These are phyloP conservation scores for Starmerella riodocensis DNA, from an alignment of 805 yeast genomes.

Conservation along the genomic window DNA sequence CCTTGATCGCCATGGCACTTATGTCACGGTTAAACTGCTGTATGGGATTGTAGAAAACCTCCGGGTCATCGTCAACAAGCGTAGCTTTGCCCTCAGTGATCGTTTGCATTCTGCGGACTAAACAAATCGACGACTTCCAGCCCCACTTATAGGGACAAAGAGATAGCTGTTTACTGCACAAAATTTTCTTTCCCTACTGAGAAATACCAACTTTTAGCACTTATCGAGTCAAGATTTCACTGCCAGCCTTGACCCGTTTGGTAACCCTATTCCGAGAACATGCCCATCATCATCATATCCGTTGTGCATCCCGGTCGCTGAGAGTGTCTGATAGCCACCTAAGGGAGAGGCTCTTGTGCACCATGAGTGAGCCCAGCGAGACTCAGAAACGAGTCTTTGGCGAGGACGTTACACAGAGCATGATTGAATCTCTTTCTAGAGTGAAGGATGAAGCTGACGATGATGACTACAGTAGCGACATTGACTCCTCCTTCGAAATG, in stretches of 20 bases:
- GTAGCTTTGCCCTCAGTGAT: constrained; percentile 69
- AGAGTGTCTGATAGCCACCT: no score
- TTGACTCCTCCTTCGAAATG: constrained; percentile 16
- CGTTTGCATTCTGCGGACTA: constrained; percentile 9
- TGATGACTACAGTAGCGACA: constrained; percentile 8
- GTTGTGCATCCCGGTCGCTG: no score
- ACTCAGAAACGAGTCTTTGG: constrained; percentile 2
- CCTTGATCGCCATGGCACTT: constrained; percentile 69
- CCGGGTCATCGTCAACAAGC: constrained; percentile 67
- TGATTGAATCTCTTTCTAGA: neutral
- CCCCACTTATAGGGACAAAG: neutral
- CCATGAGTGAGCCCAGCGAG: neutral
- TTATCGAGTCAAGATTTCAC: no score
- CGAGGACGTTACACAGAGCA: constrained; percentile 1
- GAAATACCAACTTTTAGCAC: no score
- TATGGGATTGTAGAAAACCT: constrained; percentile 89
- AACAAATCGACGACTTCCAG: neutral
- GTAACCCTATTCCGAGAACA: no score
- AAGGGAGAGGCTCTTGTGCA: no score
- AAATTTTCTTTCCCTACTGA: no score
- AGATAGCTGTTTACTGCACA: no score
- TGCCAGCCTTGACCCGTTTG: no score
- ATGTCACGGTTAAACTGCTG: constrained; percentile 94
- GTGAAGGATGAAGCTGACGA: neutral
- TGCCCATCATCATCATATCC: no score